Conservation (phyloP, 176 grass and related monocot species). For the Oryza australiensis region DNA sequence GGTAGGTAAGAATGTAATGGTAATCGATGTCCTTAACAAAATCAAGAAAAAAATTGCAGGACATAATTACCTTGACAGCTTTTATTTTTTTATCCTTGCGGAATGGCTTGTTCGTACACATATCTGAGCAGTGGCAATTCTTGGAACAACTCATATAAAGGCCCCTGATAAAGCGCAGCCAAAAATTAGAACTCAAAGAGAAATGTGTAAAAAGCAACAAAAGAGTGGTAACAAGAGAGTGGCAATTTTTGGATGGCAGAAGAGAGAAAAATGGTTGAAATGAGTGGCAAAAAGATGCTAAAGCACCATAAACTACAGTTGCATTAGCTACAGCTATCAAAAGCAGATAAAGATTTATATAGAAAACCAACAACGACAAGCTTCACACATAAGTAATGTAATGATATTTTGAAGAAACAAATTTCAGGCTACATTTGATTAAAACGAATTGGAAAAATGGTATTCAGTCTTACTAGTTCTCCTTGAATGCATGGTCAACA, state of each 20-base stretch:
- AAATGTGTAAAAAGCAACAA: neutral
- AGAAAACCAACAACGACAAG: neutral
- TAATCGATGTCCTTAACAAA: slow-evolving; percentile 2
- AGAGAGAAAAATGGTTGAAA: neutral
- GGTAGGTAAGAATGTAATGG: neutral
- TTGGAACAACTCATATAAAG: slow-evolving; percentile 92
- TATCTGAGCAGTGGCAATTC: slow-evolving; percentile 85
- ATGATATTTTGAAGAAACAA: neutral
- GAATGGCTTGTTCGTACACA: slow-evolving; percentile 89
- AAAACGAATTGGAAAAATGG: neutral
- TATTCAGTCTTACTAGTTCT: neutral
- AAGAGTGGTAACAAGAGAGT: neutral
- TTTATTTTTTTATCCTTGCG: slow-evolving; percentile 97
- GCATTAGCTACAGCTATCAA: neutral
- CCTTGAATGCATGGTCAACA: neutral
- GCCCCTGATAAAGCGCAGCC: slow-evolving; percentile 45
- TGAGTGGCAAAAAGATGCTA: neutral
- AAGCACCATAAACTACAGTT: neutral
- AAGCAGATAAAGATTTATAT: neutral
- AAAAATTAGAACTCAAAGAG: slow-evolving; percentile 16
- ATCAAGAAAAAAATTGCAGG: slow-evolving; percentile 24
- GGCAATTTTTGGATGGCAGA: neutral
- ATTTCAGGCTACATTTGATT: neutral
- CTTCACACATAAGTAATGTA: neutral
- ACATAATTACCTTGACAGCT: slow-evolving; percentile 84